A percentile compares a stretch with the other conserved stretches of the same genome.
Conservation (phyloP, 805 yeast genomes). For the Saccharomycopsis babjevae region DNA sequence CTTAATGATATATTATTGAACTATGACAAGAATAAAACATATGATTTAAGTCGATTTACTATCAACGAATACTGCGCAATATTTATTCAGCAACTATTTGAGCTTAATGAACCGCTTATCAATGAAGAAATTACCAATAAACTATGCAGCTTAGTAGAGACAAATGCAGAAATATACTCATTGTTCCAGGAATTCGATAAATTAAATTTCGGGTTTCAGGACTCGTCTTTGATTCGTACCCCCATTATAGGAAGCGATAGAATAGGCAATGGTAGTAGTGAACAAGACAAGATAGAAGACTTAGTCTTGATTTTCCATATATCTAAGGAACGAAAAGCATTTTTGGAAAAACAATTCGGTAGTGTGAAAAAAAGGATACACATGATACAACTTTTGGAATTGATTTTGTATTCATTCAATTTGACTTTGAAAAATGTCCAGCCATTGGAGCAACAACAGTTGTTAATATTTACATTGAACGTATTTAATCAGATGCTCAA, state of each 20-base stretch:
- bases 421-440: slow-evolving; percentile 3
- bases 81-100: slow-evolving; percentile 7
- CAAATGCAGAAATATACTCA: neutral
- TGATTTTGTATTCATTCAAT: slow-evolving; percentile 6
- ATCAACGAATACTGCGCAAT: slow-evolving; percentile 8
- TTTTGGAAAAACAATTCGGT: slow-evolving; percentile 5
- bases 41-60: neutral
- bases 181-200: neutral
- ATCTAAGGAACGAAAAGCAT: neutral
- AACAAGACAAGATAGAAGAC: neutral
- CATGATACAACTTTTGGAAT: slow-evolving; percentile 4
- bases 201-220: neutral
- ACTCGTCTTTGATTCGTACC: neutral
- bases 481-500: slow-evolving; percentile 5
- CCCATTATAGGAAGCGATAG: neutral
- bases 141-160: slow-evolving; percentile 3
- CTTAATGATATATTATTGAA: neutral
- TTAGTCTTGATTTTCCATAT: neutral
- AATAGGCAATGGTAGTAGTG: neutral
- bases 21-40: neutral
- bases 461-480: slow-evolving; percentile 4
- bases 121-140: slow-evolving; percentile 1
- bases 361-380: neutral
- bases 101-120: slow-evolving; percentile 6
- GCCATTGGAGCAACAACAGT: neutral